A percentile compares a stretch with the other conserved stretches of the same genome.
Evolutionary conservation across 495 filamentous ascomycete species (phyloP).

Genomic region (Aspergillus hancockii): DNA sequence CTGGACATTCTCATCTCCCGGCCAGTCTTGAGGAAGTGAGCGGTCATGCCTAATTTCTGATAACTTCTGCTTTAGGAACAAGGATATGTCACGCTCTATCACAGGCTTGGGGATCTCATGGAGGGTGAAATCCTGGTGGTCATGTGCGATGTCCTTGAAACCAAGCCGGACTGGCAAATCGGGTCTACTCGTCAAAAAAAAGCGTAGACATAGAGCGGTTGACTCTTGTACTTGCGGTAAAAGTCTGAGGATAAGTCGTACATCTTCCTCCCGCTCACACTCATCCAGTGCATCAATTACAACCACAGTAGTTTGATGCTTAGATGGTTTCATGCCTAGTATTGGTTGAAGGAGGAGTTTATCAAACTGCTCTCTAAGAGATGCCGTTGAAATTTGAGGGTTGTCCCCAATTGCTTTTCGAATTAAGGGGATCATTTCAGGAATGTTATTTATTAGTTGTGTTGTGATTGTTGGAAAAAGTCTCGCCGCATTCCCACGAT

Average conservation of each 20-base stretch:
- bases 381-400: constrained; percentile 31
- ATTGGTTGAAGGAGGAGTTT: constrained; percentile 46
- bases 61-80: constrained; percentile 24
- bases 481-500: constrained; percentile 34
- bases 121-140: too few species aligned
- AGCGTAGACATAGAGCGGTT: constrained; percentile 15
- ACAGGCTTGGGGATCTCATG: constrained; percentile 8
- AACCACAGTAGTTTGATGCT: constrained; percentile 25
- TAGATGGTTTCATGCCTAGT: background rate
- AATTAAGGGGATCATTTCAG: constrained; percentile 30
- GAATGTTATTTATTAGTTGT: constrained; percentile 35
- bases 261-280: constrained; percentile 47
- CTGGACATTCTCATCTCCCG: constrained; percentile 22
- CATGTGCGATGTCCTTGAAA: constrained; percentile 17
- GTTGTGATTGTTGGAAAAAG: constrained; percentile 46
- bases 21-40: constrained; percentile 33
- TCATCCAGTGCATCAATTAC: constrained; percentile 57
- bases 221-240: constrained; percentile 23
- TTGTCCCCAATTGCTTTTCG: constrained; percentile 35
- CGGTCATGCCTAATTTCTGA: constrained; percentile 16
- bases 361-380: constrained; percentile 44
- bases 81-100: constrained; percentile 29
- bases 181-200: constrained; percentile 46
- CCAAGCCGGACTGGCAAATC: constrained; percentile 45
- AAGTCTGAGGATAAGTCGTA: constrained; percentile 39